Base-by-base conservation (phyloP, 1,284 basidiomycete species). In the Agroathelia rolfsii region DNA sequence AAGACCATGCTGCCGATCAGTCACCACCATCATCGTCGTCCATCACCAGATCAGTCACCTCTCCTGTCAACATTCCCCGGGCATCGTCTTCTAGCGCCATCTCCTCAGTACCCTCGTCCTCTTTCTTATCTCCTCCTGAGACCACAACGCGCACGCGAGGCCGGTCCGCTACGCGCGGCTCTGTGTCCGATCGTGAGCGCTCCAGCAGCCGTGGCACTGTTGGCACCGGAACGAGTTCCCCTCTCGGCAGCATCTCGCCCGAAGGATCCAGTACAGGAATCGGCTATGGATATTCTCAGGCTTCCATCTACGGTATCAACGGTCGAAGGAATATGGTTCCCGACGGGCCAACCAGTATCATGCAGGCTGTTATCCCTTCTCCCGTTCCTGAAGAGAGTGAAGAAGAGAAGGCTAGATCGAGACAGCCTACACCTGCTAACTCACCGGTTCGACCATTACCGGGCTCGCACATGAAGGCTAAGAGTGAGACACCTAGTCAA, bases 201-300 rank as follows among this genome's bases (percentile, higher is more conserved):
- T 57, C 58, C 28, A 47, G 49, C 9, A 50, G 59, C 16, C n/a
- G n/a, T n/a, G n/a, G n/a, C n/a, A n/a, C n/a, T n/a, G n/a, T n/a
- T n/a, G n/a, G n/a, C n/a, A n/a, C n/a, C n/a, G n/a, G 58, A 21
- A 51, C 53, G 24, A 55, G 55, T 36, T 69, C 67, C 30, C 68
- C 75, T 3, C 46, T 76, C 21, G 76, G 74, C 6, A 75, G 72
- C 40, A 51, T 76, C 30, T 76, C 72, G 13, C 77, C 76, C 4
- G 74, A n/a, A n/a, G n/a, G n/a, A n/a, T n/a, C n/a, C n/a, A n/a
- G n/a, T n/a, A n/a, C n/a, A n/a, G n/a, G n/a, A n/a, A n/a, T n/a
- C n/a, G n/a, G n/a, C n/a, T n/a, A n/a, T n/a, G n/a, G n/a, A n/a
- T n/a, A n/a, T n/a, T n/a, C n/a, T n/a, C n/a, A n/a, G n/a, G n/a